phyloP scores from a whole-genome alignment of 805 yeast genomes.

The Yarrowia bubula region DNA sequence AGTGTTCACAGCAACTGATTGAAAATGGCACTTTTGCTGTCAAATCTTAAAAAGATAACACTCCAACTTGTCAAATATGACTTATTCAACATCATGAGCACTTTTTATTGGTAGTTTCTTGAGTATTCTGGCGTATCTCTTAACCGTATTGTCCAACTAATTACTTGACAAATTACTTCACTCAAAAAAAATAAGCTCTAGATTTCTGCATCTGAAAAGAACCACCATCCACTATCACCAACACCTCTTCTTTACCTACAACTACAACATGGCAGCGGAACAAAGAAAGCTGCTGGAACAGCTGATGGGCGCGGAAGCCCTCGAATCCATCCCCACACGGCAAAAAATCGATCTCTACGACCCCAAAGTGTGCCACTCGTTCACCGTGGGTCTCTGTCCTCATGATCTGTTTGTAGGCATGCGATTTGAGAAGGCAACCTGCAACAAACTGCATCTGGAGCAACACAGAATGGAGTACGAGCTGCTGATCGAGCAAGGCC shows the following conservation, averaged over 20 bases:
- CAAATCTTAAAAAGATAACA: too few species aligned
- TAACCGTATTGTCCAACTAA: too few species aligned
- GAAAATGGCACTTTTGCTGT: too few species aligned
- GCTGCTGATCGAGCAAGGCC: constrained; percentile 42
- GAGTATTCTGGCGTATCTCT: too few species aligned
- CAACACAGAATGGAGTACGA: constrained; percentile 66
- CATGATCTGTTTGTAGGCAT: constrained; percentile 80
- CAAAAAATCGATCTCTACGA: constrained; percentile 49
- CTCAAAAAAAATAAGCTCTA: neutral
- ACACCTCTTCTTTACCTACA: neutral
- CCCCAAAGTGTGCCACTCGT: constrained; percentile 70
- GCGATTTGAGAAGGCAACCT: constrained; percentile 76
- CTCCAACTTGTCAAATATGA: too few species aligned
- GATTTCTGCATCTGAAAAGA: constrained; percentile 8
- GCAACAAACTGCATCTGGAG: constrained; percentile 73
- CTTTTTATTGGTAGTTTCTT: too few species aligned
- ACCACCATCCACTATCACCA: constrained; percentile 15
- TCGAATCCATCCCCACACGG: constrained; percentile 33
- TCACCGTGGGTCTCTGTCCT: constrained; percentile 82
- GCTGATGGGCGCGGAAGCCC: constrained; percentile 62
- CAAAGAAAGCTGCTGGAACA: constrained; percentile 75
- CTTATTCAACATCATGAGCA: too few species aligned
- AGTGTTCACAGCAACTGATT: too few species aligned
- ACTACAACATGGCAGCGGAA: constrained; percentile 48
- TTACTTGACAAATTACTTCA: neutral